Evolutionary conservation across 2,329 filamentous ascomycete genomes (phyloP).

Genomic region (Colletotrichum abscissum): DNA sequence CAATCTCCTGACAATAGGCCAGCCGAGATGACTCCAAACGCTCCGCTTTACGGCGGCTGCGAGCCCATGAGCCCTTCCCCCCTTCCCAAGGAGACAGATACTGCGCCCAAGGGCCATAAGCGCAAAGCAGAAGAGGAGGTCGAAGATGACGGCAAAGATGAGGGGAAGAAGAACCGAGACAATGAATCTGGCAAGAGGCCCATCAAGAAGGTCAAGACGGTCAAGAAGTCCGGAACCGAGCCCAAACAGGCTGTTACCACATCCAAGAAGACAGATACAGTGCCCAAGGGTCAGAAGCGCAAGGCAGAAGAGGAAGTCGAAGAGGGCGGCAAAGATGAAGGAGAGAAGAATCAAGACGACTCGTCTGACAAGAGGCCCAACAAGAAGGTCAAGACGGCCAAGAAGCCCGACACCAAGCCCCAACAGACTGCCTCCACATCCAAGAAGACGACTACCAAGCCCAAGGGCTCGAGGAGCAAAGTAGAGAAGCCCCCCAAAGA

Average conservation of each 20-base stretch:
- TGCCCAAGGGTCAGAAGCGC: neutral
- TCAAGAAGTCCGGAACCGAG: neutral
- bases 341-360: neutral
- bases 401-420: too few species aligned
- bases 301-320: neutral
- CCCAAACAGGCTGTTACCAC: neutral
- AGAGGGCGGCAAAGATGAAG: neutral
- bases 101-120: neutral
- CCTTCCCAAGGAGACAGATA: too few species aligned
- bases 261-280: too few species aligned
- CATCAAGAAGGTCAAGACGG: neutral
- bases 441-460: too few species aligned
- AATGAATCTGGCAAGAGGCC: neutral
- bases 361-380: neutral
- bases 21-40: too few species aligned
- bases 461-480: neutral
- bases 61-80: too few species aligned
- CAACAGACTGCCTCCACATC: neutral
- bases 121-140: neutral
- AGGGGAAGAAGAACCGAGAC: neutral
- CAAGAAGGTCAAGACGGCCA: neutral
- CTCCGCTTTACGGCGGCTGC: too few species aligned
- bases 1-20: neutral
- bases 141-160: neutral
- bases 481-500: too few species aligned